These are phyloP conservation scores for Sistotremastrum niveocremeum DNA, from an alignment of 768 basidiomycete species.

Conservation along the genomic window DNA sequence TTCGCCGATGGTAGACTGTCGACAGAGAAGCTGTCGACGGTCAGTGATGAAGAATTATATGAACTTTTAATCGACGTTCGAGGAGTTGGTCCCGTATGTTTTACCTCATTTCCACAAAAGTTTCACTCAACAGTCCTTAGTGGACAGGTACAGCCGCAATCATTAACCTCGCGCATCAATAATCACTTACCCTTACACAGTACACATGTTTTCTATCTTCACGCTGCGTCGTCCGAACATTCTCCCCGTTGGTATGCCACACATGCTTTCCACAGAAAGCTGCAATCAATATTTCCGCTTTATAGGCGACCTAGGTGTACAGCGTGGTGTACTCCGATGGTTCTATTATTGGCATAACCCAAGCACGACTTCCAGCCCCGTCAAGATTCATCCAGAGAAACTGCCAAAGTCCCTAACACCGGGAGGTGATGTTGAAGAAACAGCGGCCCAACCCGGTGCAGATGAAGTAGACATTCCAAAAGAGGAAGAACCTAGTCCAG, in stretches of 20 bases:
- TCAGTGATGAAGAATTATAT: conserved; percentile 63
- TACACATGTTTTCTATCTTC: conserved; percentile 93
- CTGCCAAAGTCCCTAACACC: conserved; percentile 12
- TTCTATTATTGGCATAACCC: conserved; percentile 46
- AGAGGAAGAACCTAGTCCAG: neutral
- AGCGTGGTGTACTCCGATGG: conserved; percentile 60
- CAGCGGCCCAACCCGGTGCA: conserved; percentile 2
- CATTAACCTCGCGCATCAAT: conserved; percentile 1
- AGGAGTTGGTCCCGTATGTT: conserved; percentile 61
- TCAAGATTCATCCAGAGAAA: conserved; percentile 40
- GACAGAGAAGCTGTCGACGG: conserved; percentile 52
- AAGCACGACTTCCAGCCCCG: conserved; percentile 24
- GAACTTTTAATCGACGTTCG: conserved; percentile 64
- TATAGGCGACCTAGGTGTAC: conserved; percentile 73
- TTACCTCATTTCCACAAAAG: neutral
- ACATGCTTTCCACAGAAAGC: conserved; percentile 10
- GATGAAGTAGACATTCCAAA: conserved; percentile 5
- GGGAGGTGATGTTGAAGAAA: conserved; percentile 12
- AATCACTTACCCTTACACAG: conserved; percentile 20
- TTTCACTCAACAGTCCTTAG: conserved; percentile 17
- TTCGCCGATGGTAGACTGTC: conserved; percentile 75
- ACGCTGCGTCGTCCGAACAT: conserved; percentile 75
- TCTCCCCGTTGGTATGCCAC: conserved; percentile 39
- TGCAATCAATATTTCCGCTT: neutral
- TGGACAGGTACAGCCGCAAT: conserved; percentile 40